phyloP scores from a whole-genome alignment of 108 stramenopile genomes.

The Cyclotella cryptica region DNA sequence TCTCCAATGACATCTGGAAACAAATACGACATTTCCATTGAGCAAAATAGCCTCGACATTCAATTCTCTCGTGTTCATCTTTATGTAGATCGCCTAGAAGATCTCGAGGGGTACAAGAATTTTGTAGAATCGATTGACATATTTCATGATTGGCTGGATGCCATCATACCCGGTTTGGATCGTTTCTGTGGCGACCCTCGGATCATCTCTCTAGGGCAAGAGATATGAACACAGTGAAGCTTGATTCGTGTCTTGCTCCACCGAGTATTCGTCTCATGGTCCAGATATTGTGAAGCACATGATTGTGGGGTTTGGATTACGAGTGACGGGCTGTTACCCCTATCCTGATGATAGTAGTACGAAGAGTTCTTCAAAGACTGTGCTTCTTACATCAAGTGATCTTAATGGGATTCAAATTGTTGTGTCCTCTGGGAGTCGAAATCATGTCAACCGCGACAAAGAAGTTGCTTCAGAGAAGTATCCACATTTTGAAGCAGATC shows the following conservation, averaged over 20 bases:
- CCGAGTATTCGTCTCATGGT: conserved; percentile 61
- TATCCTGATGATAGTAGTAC: conserved; percentile 10
- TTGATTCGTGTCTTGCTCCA: no score
- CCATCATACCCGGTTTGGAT: no score
- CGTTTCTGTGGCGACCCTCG: no score
- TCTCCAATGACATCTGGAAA: no score
- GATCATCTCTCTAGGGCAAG: conserved; percentile 15
- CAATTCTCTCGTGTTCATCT: conserved; percentile 83
- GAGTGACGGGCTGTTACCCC: conserved; percentile 73
- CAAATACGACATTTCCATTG: no score
- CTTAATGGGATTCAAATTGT: conserved; percentile 80
- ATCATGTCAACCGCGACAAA: no score
- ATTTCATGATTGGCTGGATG: no score
- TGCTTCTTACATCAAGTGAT: conserved; percentile 82
- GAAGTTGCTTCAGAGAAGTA: conserved; percentile 24
- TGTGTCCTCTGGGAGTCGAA: conserved; percentile 69
- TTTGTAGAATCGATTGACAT: conserved; percentile 61
- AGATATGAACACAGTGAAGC: conserved; percentile 45
- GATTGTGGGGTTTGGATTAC: conserved; percentile 83
- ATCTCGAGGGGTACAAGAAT: conserved; percentile 66
- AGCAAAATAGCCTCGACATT: no score
- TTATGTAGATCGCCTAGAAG: conserved; percentile 66
- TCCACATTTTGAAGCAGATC: conserved; percentile 65
- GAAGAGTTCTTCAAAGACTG: conserved; percentile 50
- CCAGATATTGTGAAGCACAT: conserved; percentile 83